Percentiles rank a stretch among this genome's conserved stretches.
These are phyloP conservation scores for Trichomonascaceae sp. DNA, from an alignment of 1,139 yeast species.

Conservation along the genomic window DNA sequence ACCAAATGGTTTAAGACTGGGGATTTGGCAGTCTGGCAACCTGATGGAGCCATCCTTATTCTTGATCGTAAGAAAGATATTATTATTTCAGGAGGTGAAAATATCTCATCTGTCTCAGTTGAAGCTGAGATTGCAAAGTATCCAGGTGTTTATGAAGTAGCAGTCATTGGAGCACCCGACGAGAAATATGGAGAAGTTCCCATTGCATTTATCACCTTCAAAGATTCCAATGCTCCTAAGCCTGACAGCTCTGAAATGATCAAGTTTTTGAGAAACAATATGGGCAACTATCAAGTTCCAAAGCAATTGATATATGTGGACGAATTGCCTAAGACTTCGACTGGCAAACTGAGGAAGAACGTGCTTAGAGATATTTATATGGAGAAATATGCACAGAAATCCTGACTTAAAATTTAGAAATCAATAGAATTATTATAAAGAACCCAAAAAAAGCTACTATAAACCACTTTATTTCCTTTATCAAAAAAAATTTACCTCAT, in stretches of 20 bases:
- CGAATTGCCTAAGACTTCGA: constrained; percentile 34
- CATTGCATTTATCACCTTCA: constrained; percentile 30
- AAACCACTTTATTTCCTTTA: too few species aligned
- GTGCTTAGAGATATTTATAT: constrained; percentile 24
- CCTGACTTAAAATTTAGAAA: not conserved
- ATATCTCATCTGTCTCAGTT: constrained; percentile 70
- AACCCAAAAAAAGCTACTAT: too few species aligned
- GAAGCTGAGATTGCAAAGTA: constrained; percentile 55
- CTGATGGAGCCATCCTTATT: constrained; percentile 53
- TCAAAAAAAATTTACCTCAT: too few species aligned
- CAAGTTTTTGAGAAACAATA: constrained; percentile 24
- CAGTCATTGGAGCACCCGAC: constrained; percentile 36
- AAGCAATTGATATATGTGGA: constrained; percentile 26
- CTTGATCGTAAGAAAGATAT: constrained; percentile 76
- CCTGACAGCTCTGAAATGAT: constrained; percentile 18
- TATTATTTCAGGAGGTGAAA: constrained; percentile 78
- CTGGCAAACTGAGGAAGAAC: constrained; percentile 34
- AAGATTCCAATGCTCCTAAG: constrained; percentile 11
- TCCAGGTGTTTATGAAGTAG: constrained; percentile 32
- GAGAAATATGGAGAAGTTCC: constrained; percentile 35
- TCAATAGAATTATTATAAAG: too few species aligned
- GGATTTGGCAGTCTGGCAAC: constrained; percentile 59
- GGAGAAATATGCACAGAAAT: not conserved
- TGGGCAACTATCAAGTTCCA: constrained; percentile 36
- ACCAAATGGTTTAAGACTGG: constrained; percentile 75